A percentile compares a stretch with the other conserved stretches of the same genome.
Conservation (phyloP, 495 filamentous ascomycete species). For the Wilcoxina mikolae region DNA sequence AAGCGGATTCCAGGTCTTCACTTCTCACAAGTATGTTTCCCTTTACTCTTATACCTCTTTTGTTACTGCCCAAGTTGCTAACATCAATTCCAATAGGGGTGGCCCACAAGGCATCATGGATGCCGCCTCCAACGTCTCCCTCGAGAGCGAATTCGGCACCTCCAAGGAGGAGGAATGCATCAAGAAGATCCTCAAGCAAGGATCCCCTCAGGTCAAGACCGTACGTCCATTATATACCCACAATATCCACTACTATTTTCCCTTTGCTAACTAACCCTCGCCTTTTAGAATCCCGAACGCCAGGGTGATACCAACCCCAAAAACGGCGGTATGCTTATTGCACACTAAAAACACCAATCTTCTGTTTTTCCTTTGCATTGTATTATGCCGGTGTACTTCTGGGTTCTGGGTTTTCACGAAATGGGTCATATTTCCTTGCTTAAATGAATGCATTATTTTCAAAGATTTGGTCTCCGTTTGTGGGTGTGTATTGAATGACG, state of each 20-base stretch:
- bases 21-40: conserved; percentile 67
- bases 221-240: conserved; percentile 35
- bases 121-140: conserved; percentile 50
- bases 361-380: neutral
- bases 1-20: conserved; percentile 76
- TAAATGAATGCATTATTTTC: no score
- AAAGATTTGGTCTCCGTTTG: no score
- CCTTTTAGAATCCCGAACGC: conserved; percentile 14
- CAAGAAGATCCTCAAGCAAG: conserved; percentile 62
- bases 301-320: conserved; percentile 20
- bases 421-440: conserved; percentile 6
- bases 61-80: conserved; percentile 4
- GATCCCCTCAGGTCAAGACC: conserved; percentile 48
- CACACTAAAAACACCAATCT: neutral
- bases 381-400: neutral
- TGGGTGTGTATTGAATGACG: neutral
- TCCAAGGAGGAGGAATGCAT: conserved; percentile 61
- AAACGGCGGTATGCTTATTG: conserved; percentile 2
- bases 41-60: conserved; percentile 1
- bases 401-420: conserved; percentile 7
- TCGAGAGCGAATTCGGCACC: conserved; percentile 84
- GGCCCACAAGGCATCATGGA: conserved; percentile 71
- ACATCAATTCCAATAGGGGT: conserved; percentile 42
- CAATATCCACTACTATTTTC: neutral
- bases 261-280: neutral